These are phyloP conservation scores for Hapsidospora chrysogenum DNA, from an alignment of 495 filamentous ascomycete species.

Conservation along the genomic window DNA sequence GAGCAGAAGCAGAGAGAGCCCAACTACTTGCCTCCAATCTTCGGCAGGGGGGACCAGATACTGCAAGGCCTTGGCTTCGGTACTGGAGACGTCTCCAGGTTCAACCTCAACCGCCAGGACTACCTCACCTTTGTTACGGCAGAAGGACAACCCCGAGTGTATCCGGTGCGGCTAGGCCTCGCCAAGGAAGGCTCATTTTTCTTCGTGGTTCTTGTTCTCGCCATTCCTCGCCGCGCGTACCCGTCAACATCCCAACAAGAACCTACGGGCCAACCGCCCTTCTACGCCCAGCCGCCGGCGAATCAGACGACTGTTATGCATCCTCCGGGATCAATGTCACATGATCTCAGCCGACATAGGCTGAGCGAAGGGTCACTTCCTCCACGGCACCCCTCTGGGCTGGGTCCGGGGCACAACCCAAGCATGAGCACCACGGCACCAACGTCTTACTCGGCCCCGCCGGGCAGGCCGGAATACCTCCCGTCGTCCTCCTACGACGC, in stretches of 20 bases:
- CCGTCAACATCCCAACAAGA: slow-evolving; percentile 13
- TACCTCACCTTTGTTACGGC: slow-evolving; percentile 27
- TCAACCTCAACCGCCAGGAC: slow-evolving; percentile 28
- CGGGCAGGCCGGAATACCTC: slow-evolving; percentile 21
- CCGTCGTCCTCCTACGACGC: slow-evolving; percentile 22
- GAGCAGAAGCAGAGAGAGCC: slow-evolving; percentile 34
- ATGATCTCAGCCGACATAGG: slow-evolving; percentile 20
- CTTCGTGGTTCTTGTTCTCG: slow-evolving; percentile 31
- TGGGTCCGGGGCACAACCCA: slow-evolving; percentile 11
- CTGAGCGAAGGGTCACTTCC: slow-evolving; percentile 19
- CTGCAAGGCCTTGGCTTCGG: slow-evolving; percentile 30
- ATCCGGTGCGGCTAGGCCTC: slow-evolving; percentile 27
- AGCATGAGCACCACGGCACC: slow-evolving; percentile 19
- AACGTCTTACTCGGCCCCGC: slow-evolving; percentile 19
- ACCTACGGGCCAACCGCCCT: slow-evolving; percentile 25
- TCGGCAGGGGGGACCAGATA: slow-evolving; percentile 25
- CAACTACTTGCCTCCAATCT: slow-evolving; percentile 38
- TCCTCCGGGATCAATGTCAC: slow-evolving; percentile 24
- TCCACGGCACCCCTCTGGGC: slow-evolving; percentile 13
- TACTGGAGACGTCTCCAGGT: slow-evolving; percentile 25
- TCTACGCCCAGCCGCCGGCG: slow-evolving; percentile 14
- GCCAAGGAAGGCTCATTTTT: slow-evolving; percentile 35
- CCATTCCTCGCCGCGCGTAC: slow-evolving; percentile 1
- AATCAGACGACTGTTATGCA: slow-evolving; percentile 22
- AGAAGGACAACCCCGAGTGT: slow-evolving; percentile 25